Evolutionary conservation across 257 asterid genomes (phyloP), one percentile per base, ranked within the genome.

Genomic region (Primulina tabacum): DNA sequence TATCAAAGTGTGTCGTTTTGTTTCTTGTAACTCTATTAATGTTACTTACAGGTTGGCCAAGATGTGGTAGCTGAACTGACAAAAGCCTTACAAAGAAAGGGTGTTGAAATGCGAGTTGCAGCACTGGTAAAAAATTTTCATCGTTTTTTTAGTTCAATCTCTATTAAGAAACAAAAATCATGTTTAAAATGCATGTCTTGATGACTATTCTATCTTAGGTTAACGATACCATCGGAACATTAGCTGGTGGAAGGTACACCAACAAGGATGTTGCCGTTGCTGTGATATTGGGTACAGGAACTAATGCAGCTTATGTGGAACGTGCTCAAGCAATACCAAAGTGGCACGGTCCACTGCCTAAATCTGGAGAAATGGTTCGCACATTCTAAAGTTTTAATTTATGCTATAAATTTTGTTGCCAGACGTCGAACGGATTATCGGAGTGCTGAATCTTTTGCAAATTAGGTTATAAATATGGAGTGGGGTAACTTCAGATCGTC

Each of bases 401-500:
- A n/a, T 50, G 29, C 56, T 37, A 7, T 1, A 20, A 26, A 16
- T 37, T 24, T 18, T 6, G 59, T 17, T 33, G 37, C 43, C 16
- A 73, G n/a, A 29, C 40, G 17, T 56, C 62, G 9, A 16, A 56
- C 2, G 38, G 12, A 53, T 17, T 37, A 21, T 5, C 72, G 59
- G 73, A 50, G 62, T 72, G 61, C 60, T 40, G 14, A 26, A 65
- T 74, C 38, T 71, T 61, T 26, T 67, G 7, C 24, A 62, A 16
- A 76, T 69, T 73, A 92, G 98, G 98, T 92, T 75, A 89, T 92
- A 80, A 92, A 92, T 71, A 92, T 89, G 96, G 98, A 92, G 73
- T 92, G 98, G 98, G 98, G 96, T 73, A 92, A 89, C 83, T 92
- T 92, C 83, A 86, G 82, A 82, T 85, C 94, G 18, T 86, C 98